These are phyloP conservation scores for Jaltomata sinuosa DNA, from an alignment of 257 asterid genomes.

Conservation along the genomic window DNA sequence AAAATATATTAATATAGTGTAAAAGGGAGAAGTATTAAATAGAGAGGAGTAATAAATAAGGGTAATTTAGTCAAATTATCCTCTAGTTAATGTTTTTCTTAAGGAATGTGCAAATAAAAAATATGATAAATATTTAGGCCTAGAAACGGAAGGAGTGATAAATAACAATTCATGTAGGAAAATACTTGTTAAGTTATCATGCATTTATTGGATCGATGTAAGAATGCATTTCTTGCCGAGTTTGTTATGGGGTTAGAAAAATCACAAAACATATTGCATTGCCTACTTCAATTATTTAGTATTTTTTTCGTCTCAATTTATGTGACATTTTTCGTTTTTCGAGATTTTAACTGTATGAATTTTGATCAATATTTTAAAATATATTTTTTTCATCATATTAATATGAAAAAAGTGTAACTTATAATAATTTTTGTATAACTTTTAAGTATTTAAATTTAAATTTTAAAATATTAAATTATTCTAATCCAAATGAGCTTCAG, in stretches of 20 bases:
- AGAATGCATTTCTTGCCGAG: background rate
- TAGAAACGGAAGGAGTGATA: too few relatives aligned
- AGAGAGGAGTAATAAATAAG: too few relatives aligned
- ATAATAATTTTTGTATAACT: too few relatives aligned
- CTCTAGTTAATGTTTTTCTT: too few relatives aligned
- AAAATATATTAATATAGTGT: too few relatives aligned
- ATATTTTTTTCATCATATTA: too few relatives aligned
- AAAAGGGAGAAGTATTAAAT: too few relatives aligned
- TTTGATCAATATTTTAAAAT: background rate
- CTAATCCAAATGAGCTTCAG: background rate
- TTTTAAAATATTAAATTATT: background rate
- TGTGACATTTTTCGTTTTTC: background rate
- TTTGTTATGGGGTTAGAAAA: background rate
- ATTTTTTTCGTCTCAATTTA: background rate
- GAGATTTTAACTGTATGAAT: background rate
- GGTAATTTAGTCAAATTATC: too few relatives aligned
- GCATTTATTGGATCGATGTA: background rate
- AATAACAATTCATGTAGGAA: background rate
- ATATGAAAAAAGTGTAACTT: too few relatives aligned
- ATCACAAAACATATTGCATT: background rate
- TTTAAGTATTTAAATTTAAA: too few relatives aligned
- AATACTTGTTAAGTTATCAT: background rate
- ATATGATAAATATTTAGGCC: too few relatives aligned
- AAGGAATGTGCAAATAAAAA: too few relatives aligned
- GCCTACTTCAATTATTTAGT: background rate